Conservation (phyloP, 1,139 yeast genomes). For the Arxiozyma slooffiae region DNA sequence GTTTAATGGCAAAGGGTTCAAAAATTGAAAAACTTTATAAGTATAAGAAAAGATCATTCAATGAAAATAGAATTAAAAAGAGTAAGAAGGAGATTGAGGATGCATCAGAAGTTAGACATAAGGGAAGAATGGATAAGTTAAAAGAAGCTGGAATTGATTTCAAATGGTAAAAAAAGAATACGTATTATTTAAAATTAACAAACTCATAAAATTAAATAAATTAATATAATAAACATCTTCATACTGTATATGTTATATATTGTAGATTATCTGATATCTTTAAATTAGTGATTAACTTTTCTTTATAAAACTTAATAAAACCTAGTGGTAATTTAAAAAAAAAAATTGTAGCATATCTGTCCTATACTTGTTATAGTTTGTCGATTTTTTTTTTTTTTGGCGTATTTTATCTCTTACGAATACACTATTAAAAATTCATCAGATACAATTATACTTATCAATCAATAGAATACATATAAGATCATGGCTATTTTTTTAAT, state of each 20-base stretch:
- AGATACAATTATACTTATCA: no score
- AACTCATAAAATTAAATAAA: no score
- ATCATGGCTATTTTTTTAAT: no score
- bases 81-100: conserved; percentile 29
- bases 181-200: no score
- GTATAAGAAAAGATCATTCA: conserved; percentile 42
- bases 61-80: conserved; percentile 39
- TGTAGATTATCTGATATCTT: neutral
- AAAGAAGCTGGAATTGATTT: conserved; percentile 30
- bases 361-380: neutral
- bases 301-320: no score
- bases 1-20: conserved; percentile 39
- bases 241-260: neutral
- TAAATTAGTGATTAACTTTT: no score
- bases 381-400: no score
- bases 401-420: no score
- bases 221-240: neutral
- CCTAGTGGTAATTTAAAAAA: no score
- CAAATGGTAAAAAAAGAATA: conserved; percentile 18
- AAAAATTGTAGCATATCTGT: no score
- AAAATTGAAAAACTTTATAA: conserved; percentile 53
- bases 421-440: no score
- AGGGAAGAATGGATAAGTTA: conserved; percentile 28
- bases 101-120: conserved; percentile 26
- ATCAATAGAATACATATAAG: no score